Base-by-base conservation (phyloP, 1,284 basidiomycete genomes). In the Ceratobasidium theobromae region DNA sequence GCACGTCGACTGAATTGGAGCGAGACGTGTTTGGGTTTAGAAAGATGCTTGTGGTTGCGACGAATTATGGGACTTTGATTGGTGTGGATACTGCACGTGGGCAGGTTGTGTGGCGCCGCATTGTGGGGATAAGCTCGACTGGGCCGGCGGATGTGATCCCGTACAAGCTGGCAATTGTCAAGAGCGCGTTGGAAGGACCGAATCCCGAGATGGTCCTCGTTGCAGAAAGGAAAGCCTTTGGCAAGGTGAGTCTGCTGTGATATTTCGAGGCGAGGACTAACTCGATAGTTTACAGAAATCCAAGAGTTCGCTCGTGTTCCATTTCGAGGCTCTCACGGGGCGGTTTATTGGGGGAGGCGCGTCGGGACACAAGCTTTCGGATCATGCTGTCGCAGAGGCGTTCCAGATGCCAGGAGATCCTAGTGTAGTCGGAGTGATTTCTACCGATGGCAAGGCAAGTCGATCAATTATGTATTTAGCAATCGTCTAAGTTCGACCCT, bases 11-110 rank as follows among this genome's bases (percentile, higher is more conserved):
- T 12, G 72, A 74, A n/a, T 53, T 49, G 33, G 48, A 51, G 53
- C 84, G 90, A 1, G 93, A 97, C 73, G 78, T 86, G 1, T 97
- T 96, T 74, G 95, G 93, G 0, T 93, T 97, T 76, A 83, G 89
- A 52, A 93, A 97, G 75, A 75, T 98, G 41, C 82, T 95, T 53
- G 82, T 97, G 1, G 82, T 81, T 2, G 89, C 86, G 0, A 93
- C 91, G 1, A 71, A 78, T 1, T 79, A 82, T 33, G 93, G 93
- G 18, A 93, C 93, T 74, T 72, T 95, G 0, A 93, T 88, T 72
- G 95, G 87, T 0, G 77, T 97, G 53, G 93, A 97, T 73, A 89
- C 88, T 3, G 83, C 84, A 21, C 89, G 81, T 55, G 92, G 94
- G 1, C 78, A 82, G 2, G 81, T 91, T 27, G 73, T 95, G 0